A percentile compares a stretch with the other conserved stretches of the same genome.
Evolutionary conservation across 352 stramenopile species (phyloP).

Genomic region (Phytophthora idaei): DNA sequence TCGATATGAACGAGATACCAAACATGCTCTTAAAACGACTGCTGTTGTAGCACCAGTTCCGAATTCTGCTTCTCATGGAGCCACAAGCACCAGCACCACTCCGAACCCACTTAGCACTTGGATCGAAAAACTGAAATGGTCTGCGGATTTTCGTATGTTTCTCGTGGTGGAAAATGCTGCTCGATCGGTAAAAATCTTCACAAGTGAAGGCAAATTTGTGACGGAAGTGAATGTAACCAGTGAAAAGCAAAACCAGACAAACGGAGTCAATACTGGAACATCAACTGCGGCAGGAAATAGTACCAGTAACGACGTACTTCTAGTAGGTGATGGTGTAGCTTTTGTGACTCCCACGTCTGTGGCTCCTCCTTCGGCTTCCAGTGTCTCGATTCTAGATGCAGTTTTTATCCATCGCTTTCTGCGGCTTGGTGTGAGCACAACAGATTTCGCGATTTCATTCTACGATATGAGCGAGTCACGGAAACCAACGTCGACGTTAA

Average conservation of each 20-base stretch:
- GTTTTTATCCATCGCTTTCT: conserved; percentile 66
- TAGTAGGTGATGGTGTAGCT: conserved; percentile 26
- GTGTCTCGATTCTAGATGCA: conserved; percentile 71
- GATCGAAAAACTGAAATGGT: conserved; percentile 81
- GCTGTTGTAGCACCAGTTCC: background rate
- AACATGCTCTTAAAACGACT: conserved; percentile 63
- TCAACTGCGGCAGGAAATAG: background rate
- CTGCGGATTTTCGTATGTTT: conserved; percentile 59
- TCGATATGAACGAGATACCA: conserved; percentile 66
- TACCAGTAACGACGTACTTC: conserved; percentile 25
- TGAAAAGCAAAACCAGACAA: conserved; percentile 28
- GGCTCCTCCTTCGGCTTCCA: conserved; percentile 17
- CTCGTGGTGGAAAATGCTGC: conserved; percentile 71
- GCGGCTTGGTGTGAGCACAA: conserved; percentile 72
- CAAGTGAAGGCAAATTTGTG: conserved; percentile 54
- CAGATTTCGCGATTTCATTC: conserved; percentile 85
- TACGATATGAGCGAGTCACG: conserved; percentile 74
- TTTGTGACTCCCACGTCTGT: conserved; percentile 24
- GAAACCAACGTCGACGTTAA: conserved; percentile 20
- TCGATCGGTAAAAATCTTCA: conserved; percentile 75
- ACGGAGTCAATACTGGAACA: background rate
- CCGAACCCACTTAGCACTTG: conserved; percentile 46
- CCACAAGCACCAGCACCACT: conserved; percentile 8
- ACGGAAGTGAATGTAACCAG: conserved; percentile 43
- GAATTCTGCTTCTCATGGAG: background rate